Base-by-base conservation (phyloP, 2,329 filamentous ascomycete genomes). In the Fusarium multiceps region DNA sequence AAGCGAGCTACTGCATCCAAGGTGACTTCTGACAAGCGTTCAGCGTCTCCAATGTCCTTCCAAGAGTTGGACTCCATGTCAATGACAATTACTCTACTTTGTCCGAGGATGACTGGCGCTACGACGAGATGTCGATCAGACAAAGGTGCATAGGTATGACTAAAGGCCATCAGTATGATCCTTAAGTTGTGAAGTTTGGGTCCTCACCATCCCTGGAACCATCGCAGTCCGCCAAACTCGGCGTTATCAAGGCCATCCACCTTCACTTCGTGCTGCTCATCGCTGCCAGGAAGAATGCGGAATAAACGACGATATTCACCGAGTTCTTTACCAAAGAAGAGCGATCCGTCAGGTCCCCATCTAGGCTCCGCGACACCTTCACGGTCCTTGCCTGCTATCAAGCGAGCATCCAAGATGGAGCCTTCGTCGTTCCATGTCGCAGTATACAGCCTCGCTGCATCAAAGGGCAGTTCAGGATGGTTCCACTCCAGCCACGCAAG, bases 401-500 rank as follows among this genome's bases (percentile, higher is more conserved):
- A 66, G 0, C 63, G 77, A 4, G 71, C 43, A 18, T 80, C 78
- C 6, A 68, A 69, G 12, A 84, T 55, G 4, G 72, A 72, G 0
- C 49, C 49, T 16, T 77, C 79, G 2, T 54, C 54, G 14, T 76
- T 48, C 80, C 84, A 87, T 10, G 81, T 77, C 0, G 82, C 84
- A 47, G 80, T 70, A 69, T 80, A 81, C 3, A 88, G 72, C 57
- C 82, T 80, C 3, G 81, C 82, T 1, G 81, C 81, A 2, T 82
- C 82, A 78, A 86, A 88, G 0, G 85, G 84, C 77, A 88, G 81
- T 50, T 85, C 80, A 0, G 85, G 86, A 66, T 87, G 84, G 20
- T 84, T 77, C 86, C 86, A 88, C 62, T 88, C 82, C 14, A 85
- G 77, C 86, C 86, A 88, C n/a, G 77, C 80, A 27, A 87, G 67